Evolutionary conservation across 2,329 filamentous ascomycete genomes (phyloP), one percentile per base, ranked within the genome.

Genomic region (Microdochium trichocladiopsis): DNA sequence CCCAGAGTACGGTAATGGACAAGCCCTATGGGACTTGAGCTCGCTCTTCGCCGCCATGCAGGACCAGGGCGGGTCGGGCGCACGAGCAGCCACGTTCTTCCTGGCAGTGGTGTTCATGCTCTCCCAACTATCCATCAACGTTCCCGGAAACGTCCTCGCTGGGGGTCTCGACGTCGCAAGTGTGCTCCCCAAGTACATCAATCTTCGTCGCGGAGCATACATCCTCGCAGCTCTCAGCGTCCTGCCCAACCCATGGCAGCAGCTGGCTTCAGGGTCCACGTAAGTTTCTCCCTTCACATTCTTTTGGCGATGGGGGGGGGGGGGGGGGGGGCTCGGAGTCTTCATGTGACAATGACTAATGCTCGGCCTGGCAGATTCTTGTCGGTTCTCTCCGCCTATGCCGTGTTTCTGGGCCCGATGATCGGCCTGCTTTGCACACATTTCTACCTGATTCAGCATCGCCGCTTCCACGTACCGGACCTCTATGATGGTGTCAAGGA

Each of bases 81-180:
- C 60, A 0, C 52, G 63, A 3, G 63, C 60, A 1, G 47, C 51
- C n/a, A 48, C 49, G 11, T 49, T 50, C 51, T 52, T 52, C 25
- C 54, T 57, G 5, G 60, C 60, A 9, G 52, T 58, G 16, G 61
- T 59, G 8, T 50, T 65, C 23, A 57, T 57, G 8, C 36, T 63
- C 12, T 61, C 61, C 9, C 63, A 65, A 28, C 53, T 64, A 48
- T 61, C 60, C 2, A 56, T 59, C 16, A 62, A 61, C 31, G 56
- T 64, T n/a, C 55, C 60, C 2, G 61, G 55, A 0, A 65, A 65
- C 47, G 57, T 58, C 2, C 45, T 64, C 22, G 57, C 60, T 0
- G 59, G 51, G n/a, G 51, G 51, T 21, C 41, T 50, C 11, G 51
- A 52, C 21, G 10, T 49, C 9, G 37, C 51, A 14, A 25, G 31